Percentiles rank a stretch among this genome's conserved stretches.
phyloP scores from a whole-genome alignment of 371 early-diverging fungal genomes.

The Saksenaea oblongispora region DNA sequence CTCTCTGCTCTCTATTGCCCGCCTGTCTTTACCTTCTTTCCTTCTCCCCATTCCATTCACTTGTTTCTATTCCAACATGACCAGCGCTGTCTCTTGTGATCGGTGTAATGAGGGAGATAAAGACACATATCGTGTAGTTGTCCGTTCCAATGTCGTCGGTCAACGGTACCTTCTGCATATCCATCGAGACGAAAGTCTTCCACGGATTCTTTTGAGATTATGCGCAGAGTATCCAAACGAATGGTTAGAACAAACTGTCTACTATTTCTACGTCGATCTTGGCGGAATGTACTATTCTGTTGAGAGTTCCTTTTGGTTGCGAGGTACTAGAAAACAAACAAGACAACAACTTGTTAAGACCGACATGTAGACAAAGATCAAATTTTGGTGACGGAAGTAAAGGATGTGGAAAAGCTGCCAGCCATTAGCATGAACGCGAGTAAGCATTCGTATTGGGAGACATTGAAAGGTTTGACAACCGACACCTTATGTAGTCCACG shows the following conservation, averaged over 20 bases:
- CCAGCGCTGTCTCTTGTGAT: neutral
- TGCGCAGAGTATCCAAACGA: constrained; percentile 24
- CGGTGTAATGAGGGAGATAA: constrained; percentile 13
- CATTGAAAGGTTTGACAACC: neutral
- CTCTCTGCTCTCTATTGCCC: too few relatives aligned
- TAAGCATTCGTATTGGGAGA: constrained; percentile 7
- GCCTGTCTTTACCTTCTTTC: neutral
- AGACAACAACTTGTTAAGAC: neutral
- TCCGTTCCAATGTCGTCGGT: constrained; percentile 12
- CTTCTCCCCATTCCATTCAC: neutral
- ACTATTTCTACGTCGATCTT: constrained; percentile 44
- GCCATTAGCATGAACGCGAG: constrained; percentile 39
- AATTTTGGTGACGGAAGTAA: constrained; percentile 28
- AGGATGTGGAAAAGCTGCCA: constrained; percentile 28
- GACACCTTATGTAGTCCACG: constrained; percentile 25
- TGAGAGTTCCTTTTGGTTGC: constrained; percentile 37
- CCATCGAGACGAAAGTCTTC: constrained; percentile 26
- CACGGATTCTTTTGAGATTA: constrained; percentile 22
- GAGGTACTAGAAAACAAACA: constrained; percentile 23
- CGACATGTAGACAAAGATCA: constrained; percentile 33
- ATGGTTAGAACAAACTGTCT: constrained; percentile 25
- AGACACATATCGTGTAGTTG: constrained; percentile 16
- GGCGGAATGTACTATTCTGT: constrained; percentile 38
- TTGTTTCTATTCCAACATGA: neutral
- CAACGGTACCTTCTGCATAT: constrained; percentile 24